Conservation (phyloP, 306 rosid genomes). For the Cicer yamashitae region DNA sequence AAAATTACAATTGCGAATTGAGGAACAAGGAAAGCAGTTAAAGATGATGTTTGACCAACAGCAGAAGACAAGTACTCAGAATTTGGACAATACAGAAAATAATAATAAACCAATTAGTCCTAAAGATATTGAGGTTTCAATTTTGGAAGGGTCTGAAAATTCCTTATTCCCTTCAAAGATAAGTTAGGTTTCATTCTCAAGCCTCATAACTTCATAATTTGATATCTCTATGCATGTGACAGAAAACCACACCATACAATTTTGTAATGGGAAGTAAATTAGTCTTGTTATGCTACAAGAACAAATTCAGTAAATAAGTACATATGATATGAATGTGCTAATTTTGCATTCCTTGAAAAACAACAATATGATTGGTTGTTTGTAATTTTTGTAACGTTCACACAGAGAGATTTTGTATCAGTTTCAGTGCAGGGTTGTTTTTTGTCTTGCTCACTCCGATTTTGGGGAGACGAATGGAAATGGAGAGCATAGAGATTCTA, state of each 20-base stretch:
- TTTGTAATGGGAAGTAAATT: constrained; percentile 23
- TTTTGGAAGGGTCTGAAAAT: constrained; percentile 48
- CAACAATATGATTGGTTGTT: neutral
- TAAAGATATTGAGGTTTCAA: constrained; percentile 47
- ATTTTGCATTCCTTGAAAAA: constrained; percentile 27
- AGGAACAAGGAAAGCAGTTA: constrained; percentile 68
- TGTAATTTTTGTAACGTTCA: constrained; percentile 10
- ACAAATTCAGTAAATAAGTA: constrained; percentile 31
- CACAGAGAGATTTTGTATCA: neutral
- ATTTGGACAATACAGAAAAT: constrained; percentile 38
- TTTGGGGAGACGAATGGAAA: neutral
- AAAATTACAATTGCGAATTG: constrained; percentile 56
- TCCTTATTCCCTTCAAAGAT: constrained; percentile 48
- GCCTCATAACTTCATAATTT: neutral
- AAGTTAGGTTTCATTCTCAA: constrained; percentile 45
- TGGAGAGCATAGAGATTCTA: neutral
- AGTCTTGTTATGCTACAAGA: neutral
- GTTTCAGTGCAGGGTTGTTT: neutral
- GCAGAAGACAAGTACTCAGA: constrained; percentile 51
- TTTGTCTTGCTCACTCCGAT: constrained; percentile 1
- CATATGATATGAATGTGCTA: constrained; percentile 29
- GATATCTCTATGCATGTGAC: neutral
- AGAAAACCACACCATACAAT: neutral
- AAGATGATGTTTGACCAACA: constrained; percentile 66
- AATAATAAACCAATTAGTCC: constrained; percentile 38